These are phyloP conservation scores for Sphaceloma murrayae DNA, from an alignment of 2,329 filamentous ascomycete species.

Conservation along the genomic window DNA sequence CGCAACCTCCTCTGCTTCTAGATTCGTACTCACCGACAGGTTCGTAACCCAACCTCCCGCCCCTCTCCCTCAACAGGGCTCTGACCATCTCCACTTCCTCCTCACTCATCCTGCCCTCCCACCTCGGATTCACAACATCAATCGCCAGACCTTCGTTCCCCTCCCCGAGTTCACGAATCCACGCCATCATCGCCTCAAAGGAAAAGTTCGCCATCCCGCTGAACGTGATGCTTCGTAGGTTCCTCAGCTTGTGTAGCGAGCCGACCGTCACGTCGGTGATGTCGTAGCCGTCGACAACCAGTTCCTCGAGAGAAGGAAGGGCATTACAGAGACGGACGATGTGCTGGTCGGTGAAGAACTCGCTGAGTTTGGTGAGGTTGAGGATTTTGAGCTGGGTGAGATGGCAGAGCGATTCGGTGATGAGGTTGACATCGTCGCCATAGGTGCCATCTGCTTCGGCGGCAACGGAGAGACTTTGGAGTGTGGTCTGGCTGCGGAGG, in stretches of 20 bases:
- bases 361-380: constrained; percentile 43
- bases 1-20: neutral
- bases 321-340: constrained; percentile 39
- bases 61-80: constrained; percentile 33
- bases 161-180: constrained; percentile 33
- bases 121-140: constrained; percentile 9
- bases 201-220: constrained; percentile 49
- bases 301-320: constrained; percentile 44
- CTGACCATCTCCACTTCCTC: constrained; percentile 32
- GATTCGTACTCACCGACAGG: constrained; percentile 19
- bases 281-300: constrained; percentile 48
- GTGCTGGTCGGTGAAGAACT: constrained; percentile 43
- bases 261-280: constrained; percentile 42
- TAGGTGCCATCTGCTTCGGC: constrained; percentile 39
- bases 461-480: constrained; percentile 39
- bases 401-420: constrained; percentile 44
- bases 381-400: constrained; percentile 46
- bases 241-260: constrained; percentile 37
- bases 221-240: constrained; percentile 46
- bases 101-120: constrained; percentile 1
- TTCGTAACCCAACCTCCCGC: constrained; percentile 37
- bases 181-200: constrained; percentile 39
- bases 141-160: constrained; percentile 32
- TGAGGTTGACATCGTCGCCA: constrained; percentile 39
- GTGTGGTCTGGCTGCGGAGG: constrained; percentile 40